Conservation (phyloP, 78 protist species). For the Guillardia theta region DNA sequence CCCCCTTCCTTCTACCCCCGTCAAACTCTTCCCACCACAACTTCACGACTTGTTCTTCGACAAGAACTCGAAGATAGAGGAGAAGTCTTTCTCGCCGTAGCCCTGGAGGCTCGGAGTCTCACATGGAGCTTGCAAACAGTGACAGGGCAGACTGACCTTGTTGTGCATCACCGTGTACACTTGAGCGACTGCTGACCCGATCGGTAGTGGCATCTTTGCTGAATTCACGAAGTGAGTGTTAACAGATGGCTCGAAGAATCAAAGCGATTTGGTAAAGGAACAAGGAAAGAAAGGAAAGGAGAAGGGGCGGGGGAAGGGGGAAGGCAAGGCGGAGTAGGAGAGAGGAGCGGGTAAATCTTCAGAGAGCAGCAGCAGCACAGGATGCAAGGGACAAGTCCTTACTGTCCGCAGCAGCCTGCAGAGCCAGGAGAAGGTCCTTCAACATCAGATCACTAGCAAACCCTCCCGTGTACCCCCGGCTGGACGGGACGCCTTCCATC, state of each 20-base stretch:
- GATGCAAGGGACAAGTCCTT: background rate
- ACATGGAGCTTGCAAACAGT: no score
- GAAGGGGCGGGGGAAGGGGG: no score
- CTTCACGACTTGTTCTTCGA: no score
- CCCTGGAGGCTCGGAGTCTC: no score
- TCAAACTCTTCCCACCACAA: no score
- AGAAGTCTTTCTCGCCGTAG: slow-evolving; percentile 24
- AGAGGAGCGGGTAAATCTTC: background rate
- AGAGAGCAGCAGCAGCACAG: background rate
- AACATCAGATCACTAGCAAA: slow-evolving; percentile 84
- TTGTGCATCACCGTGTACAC: slow-evolving; percentile 45
- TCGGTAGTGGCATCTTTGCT: slow-evolving; percentile 58
- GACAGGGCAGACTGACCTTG: no score
- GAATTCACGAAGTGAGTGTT: background rate
- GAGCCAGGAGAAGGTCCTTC: slow-evolving; percentile 90
- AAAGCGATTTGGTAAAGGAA: no score
- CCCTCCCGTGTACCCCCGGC: slow-evolving; percentile 86
- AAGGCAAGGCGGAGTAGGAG: background rate
- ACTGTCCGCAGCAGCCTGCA: slow-evolving; percentile 43
- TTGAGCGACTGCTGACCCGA: slow-evolving; percentile 67
- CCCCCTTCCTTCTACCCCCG: no score
- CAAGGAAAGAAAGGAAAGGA: no score
- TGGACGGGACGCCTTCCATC: slow-evolving; percentile 36
- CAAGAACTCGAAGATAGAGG: background rate
- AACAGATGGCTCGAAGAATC: no score